Conservation (phyloP, 768 basidiomycete species). For the Stropharia rugosoannulata region DNA sequence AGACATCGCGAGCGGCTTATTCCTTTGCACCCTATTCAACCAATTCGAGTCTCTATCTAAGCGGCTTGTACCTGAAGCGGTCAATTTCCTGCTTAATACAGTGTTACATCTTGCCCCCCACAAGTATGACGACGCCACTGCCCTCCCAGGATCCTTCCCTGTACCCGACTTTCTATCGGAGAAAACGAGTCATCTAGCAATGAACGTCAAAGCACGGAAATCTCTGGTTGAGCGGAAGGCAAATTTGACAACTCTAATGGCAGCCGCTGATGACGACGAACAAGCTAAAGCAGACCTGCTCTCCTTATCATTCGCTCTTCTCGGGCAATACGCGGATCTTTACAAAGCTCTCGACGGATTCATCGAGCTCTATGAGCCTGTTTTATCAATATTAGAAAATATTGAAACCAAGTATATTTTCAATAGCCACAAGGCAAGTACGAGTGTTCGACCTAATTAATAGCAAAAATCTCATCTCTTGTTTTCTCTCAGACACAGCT, state of each 20-base stretch:
- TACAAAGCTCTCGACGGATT: constrained; percentile 82
- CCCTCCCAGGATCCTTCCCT: constrained; percentile 71
- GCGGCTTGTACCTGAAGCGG: constrained; percentile 83
- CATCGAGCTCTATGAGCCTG: constrained; percentile 79
- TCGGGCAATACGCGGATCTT: constrained; percentile 69
- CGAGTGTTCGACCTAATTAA: constrained; percentile 1
- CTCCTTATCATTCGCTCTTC: constrained; percentile 56
- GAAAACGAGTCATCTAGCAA: constrained; percentile 34
- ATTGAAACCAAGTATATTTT: constrained; percentile 48
- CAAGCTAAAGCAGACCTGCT: constrained; percentile 78
- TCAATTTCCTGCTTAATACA: constrained; percentile 77
- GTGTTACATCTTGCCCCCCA: constrained; percentile 76
- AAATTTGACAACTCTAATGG: constrained; percentile 45
- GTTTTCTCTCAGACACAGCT: constrained; percentile 43
- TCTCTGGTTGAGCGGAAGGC: constrained; percentile 41
- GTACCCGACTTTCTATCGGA: constrained; percentile 66
- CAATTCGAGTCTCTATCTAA: constrained; percentile 87
- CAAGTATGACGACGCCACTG: constrained; percentile 37
- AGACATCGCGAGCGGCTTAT: constrained; percentile 85
- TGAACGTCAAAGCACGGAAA: constrained; percentile 41
- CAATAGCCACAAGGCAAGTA: constrained; percentile 53
- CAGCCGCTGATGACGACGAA: constrained; percentile 35
- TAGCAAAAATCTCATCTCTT: constrained; percentile 7
- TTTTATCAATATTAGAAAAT: constrained; percentile 54
- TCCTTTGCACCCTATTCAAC: constrained; percentile 80